Evolutionary conservation across 768 basidiomycete genomes (phyloP).

Genomic region (Candolleomyces efflorescens): DNA sequence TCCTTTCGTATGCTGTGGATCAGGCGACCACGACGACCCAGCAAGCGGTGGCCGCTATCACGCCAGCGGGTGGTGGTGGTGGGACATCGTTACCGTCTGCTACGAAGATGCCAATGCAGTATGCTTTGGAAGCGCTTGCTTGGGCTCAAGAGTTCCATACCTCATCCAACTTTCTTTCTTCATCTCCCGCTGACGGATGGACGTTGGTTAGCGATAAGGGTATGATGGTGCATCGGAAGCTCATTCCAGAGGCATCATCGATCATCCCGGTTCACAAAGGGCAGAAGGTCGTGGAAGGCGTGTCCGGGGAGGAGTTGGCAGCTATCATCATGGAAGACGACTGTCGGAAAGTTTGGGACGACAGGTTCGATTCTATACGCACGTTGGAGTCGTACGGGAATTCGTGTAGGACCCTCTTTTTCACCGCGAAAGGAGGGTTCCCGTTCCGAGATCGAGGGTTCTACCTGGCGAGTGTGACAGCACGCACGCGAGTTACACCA

Average conservation of each 20-base stretch:
- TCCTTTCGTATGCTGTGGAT: conserved; percentile 72
- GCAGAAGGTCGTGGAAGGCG: conserved; percentile 87
- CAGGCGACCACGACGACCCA: conserved; percentile 72
- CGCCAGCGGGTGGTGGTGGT: conserved; percentile 42
- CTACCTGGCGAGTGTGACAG: conserved; percentile 71
- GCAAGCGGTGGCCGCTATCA: conserved; percentile 73
- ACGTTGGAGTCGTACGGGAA: conserved; percentile 77
- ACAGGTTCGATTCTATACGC: conserved; percentile 67
- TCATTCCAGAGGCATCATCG: conserved; percentile 73
- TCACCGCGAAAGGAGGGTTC: conserved; percentile 73
- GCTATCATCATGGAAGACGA: conserved; percentile 65
- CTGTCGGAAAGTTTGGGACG: conserved; percentile 83
- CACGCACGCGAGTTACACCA: conserved; percentile 45
- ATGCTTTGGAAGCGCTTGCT: conserved; percentile 76
- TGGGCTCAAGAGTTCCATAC: conserved; percentile 63
- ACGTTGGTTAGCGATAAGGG: conserved; percentile 72
- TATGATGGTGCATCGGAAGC: conserved; percentile 68
- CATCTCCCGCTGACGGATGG: conserved; percentile 52
- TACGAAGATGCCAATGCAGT: conserved; percentile 69
- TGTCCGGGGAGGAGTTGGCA: conserved; percentile 88
- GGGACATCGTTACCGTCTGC: conserved; percentile 43
- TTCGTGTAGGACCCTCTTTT: conserved; percentile 66
- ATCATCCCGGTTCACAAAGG: conserved; percentile 83
- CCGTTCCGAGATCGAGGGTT: conserved; percentile 91
- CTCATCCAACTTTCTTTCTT: conserved; percentile 33